phyloP scores from a whole-genome alignment of 371 early-diverging fungal genomes.

The Mortierella polycephala region DNA sequence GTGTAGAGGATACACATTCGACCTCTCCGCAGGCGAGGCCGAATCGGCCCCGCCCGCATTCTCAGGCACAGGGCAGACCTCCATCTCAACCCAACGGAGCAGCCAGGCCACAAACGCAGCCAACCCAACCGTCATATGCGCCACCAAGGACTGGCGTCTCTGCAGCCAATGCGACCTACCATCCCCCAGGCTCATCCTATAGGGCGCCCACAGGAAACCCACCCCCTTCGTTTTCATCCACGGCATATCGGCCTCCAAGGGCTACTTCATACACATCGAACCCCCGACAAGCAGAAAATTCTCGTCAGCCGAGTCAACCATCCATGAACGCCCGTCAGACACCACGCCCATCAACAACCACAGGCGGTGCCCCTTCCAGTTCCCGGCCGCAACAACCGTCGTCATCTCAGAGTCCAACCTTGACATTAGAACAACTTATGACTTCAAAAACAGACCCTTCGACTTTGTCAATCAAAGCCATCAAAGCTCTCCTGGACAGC shows the following conservation, averaged over 20 bases:
- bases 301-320: conserved; percentile 2
- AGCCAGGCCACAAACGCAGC: conserved; percentile 2
- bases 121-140: conserved; percentile 4
- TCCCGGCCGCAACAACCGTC: conserved; percentile 4
- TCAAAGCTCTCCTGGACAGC: conserved; percentile 38
- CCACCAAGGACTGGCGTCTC: conserved; percentile 7
- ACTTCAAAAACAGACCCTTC: conserved; percentile 27
- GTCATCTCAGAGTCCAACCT: conserved; percentile 4
- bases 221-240: conserved; percentile 1
- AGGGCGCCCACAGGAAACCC: conserved; percentile 14
- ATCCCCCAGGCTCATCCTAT: neutral
- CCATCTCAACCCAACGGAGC: conserved; percentile 3
- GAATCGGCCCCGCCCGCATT: conserved; percentile 19
- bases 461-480: conserved; percentile 39
- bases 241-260: neutral
- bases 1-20: conserved; percentile 19
- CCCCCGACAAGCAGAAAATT: neutral
- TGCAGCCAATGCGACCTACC: conserved; percentile 4
- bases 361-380: neutral
- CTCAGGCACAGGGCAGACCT: conserved; percentile 8
- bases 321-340: neutral
- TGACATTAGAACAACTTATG: conserved; percentile 36
- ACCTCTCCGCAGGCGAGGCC: conserved; percentile 1
- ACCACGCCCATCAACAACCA: neutral
- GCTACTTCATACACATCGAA: neutral